Percentiles rank a stretch among this genome's conserved stretches.
These are phyloP conservation scores for Achaetomium macrosporum DNA, from an alignment of 2,329 filamentous ascomycete species.

Conservation along the genomic window DNA sequence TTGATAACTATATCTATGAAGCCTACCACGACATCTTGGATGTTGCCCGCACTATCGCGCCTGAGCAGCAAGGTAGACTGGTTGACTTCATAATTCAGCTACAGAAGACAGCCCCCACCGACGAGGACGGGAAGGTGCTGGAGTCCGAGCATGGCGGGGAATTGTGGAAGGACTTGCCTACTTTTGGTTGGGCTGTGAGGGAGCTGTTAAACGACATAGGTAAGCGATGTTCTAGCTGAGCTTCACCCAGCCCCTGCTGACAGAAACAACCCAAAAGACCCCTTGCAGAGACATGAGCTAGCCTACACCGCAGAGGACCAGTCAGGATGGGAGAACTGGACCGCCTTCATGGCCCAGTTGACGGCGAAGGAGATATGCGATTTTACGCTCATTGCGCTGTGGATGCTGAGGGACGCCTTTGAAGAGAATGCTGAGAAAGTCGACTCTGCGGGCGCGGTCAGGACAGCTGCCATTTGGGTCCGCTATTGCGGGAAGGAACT, in stretches of 20 bases:
- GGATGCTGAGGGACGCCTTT: conserved; percentile 27
- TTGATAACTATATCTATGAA: conserved; percentile 22
- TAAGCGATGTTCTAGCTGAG: no score
- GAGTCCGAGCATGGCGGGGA: conserved; percentile 16
- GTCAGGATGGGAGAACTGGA: conserved; percentile 18
- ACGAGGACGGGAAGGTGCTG: conserved; percentile 19
- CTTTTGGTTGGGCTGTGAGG: conserved; percentile 25
- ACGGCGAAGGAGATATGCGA: conserved; percentile 20
- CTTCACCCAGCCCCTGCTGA: no score
- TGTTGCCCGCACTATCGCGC: conserved; percentile 20
- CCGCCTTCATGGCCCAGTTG: conserved; percentile 26
- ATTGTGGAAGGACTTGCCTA: conserved; percentile 28
- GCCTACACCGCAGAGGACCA: conserved; percentile 12
- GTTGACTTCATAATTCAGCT: conserved; percentile 23
- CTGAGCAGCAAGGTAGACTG: conserved; percentile 21
- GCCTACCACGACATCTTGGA: conserved; percentile 23
- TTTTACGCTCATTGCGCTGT: conserved; percentile 27
- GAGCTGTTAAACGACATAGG: conserved; percentile 15
- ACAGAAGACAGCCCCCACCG: conserved; percentile 15
- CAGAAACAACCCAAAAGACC: not conserved
- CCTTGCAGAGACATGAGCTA: conserved; percentile 6
- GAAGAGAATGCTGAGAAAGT: conserved; percentile 16
- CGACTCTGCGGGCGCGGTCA: conserved; percentile 16
- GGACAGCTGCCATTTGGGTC: conserved; percentile 25
- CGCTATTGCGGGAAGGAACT: conserved; percentile 17